Percentiles rank a stretch among this genome's conserved stretches.
phyloP scores from a whole-genome alignment of 2,329 filamentous ascomycete genomes.

The Davidsoniella neocaledoniae region DNA sequence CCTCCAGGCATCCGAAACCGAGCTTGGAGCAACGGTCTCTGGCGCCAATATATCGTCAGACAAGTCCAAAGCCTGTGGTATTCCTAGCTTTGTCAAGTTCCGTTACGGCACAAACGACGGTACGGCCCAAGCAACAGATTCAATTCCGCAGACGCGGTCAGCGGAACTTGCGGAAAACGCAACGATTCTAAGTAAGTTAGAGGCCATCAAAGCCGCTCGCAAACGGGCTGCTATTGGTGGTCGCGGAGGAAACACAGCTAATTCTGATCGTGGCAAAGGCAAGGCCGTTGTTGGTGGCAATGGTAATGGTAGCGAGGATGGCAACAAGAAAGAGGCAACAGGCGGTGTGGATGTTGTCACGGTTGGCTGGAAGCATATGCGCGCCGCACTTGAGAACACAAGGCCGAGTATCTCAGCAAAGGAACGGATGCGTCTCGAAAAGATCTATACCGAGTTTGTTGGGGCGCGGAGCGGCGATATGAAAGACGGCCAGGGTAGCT shows the following conservation, averaged over 20 bases:
- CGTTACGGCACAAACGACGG: conserved; percentile 47
- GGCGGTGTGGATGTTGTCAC: conserved; percentile 42
- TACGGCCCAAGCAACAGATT: conserved; percentile 16
- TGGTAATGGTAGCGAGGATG: neutral
- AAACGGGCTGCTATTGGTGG: conserved; percentile 20
- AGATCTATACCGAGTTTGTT: conserved; percentile 86
- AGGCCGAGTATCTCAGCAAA: conserved; percentile 66
- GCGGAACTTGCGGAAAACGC: conserved; percentile 56
- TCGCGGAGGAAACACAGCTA: conserved; percentile 13
- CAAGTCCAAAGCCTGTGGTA: conserved; percentile 13
- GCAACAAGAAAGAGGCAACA: neutral
- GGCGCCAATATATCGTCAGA: conserved; percentile 17
- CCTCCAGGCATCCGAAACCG: conserved; percentile 41
- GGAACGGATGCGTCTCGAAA: conserved; percentile 56
- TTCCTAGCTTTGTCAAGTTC: conserved; percentile 61
- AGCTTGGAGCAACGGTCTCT: conserved; percentile 19
- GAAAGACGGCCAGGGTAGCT: conserved; percentile 80
- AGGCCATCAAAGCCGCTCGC: conserved; percentile 57
- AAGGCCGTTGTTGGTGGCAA: neutral
- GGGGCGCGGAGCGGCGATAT: conserved; percentile 87
- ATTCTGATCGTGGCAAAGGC: conserved; percentile 15
- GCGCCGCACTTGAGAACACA: conserved; percentile 59
- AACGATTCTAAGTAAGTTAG: conserved; percentile 64
- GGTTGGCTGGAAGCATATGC: conserved; percentile 70
- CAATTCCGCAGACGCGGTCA: conserved; percentile 31